phyloP scores from a whole-genome alignment of 2,329 filamentous ascomycete genomes.

The Pestalotiopsis sp. region DNA sequence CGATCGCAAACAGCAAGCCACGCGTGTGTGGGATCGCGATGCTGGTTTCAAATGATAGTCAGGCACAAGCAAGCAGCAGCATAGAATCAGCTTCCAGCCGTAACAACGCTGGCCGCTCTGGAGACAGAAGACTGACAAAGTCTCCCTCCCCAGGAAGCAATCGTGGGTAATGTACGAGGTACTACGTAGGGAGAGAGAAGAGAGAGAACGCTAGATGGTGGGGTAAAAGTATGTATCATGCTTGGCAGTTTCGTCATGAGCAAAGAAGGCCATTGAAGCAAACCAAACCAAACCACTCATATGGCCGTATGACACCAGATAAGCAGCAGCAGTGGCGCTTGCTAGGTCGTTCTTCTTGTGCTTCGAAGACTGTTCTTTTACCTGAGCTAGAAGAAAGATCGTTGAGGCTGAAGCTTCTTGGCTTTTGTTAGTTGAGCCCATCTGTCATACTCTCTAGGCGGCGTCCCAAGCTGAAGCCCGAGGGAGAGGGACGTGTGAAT shows the following conservation, averaged over 20 bases:
- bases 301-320: neutral
- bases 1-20: too few species aligned
- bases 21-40: neutral
- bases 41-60: neutral
- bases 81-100: neutral
- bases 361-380: neutral
- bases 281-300: neutral
- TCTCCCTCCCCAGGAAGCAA: too few species aligned
- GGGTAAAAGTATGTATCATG: neutral
- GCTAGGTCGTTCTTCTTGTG: neutral
- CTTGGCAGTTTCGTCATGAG: conserved; percentile 7
- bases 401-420: conserved; percentile 4
- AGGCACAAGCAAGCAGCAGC: neutral
- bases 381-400: neutral
- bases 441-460: neutral
- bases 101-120: neutral
- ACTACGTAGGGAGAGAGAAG: neutral
- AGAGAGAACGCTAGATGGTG: neutral
- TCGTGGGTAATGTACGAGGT: too few species aligned
- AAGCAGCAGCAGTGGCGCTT: neutral
- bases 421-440: neutral
- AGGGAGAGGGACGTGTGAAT: neutral
- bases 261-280: neutral
- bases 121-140: neutral
- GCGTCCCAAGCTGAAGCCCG: neutral